These are phyloP conservation scores for Solanum tarijense DNA, from an alignment of 257 asterid genomes.

Conservation along the genomic window DNA sequence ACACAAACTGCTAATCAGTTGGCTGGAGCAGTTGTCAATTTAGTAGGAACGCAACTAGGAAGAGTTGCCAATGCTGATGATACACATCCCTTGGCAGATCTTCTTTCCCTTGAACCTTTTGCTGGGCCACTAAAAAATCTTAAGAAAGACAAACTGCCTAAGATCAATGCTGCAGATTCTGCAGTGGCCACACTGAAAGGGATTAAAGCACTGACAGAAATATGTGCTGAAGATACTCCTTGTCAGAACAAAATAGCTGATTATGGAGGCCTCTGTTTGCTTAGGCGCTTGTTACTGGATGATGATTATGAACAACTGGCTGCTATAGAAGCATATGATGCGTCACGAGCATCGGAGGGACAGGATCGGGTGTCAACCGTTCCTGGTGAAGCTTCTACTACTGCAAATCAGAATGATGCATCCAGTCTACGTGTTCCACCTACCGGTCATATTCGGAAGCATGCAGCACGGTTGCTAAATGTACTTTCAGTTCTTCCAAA, in stretches of 20 bases:
- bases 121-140: slow-evolving; percentile 54
- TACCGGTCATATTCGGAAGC: slow-evolving; percentile 94
- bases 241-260: slow-evolving; percentile 60
- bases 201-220: slow-evolving; percentile 81
- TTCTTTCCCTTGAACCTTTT: slow-evolving; percentile 84
- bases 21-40: slow-evolving; percentile 78
- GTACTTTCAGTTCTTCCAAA: slow-evolving; percentile 74
- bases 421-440: slow-evolving; percentile 84
- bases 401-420: slow-evolving; percentile 27
- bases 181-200: slow-evolving; percentile 90
- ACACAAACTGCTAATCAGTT: slow-evolving; percentile 74
- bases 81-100: slow-evolving; percentile 64
- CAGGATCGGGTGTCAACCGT: slow-evolving; percentile 43
- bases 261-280: slow-evolving; percentile 65
- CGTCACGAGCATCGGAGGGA: slow-evolving; percentile 68
- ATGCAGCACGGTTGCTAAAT: slow-evolving; percentile 82
- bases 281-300: slow-evolving; percentile 75
- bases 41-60: slow-evolving; percentile 81
- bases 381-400: slow-evolving; percentile 39
- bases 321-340: slow-evolving; percentile 98
- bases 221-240: slow-evolving; percentile 69
- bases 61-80: slow-evolving; percentile 54
- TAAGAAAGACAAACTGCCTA: slow-evolving; percentile 66
- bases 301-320: slow-evolving; percentile 97
- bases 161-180: slow-evolving; percentile 82